Evolutionary conservation across 768 basidiomycete species (phyloP).

Genomic region (Xerocomus spinulosus): DNA sequence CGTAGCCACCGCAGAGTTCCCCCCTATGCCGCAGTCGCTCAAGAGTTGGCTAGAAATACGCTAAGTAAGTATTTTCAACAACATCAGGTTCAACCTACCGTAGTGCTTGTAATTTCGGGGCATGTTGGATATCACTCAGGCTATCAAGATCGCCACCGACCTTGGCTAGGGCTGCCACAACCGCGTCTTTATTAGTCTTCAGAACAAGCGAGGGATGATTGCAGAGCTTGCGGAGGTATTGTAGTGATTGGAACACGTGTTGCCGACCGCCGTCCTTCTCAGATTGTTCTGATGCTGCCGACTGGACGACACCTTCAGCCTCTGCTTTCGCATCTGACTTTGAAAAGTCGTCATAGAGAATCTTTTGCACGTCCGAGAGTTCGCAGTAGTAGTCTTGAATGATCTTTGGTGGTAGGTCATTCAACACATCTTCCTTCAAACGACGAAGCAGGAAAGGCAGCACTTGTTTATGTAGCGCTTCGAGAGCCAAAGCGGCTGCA

Average conservation of each 20-base stretch:
- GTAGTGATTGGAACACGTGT: constrained; percentile 95
- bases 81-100: constrained; percentile 49
- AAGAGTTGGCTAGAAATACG: constrained; percentile 72
- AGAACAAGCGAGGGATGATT: constrained; percentile 94
- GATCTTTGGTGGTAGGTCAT: constrained; percentile 97
- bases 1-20: constrained; percentile 32
- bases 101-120: constrained; percentile 89
- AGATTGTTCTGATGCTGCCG: constrained; percentile 29
- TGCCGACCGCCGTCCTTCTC: constrained; percentile 53
- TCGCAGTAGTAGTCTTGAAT: constrained; percentile 99
- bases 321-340: constrained; percentile 65
- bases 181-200: constrained; percentile 61
- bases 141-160: constrained; percentile 42
- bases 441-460: constrained; percentile 96
- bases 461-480: constrained; percentile 97
- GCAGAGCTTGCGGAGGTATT: constrained; percentile 95
- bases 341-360: constrained; percentile 91
- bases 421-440: constrained; percentile 93
- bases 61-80: constrained; percentile 2
- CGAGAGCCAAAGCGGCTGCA: constrained; percentile 86
- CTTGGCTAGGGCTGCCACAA: constrained; percentile 52
- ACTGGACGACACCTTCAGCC: constrained; percentile 61
- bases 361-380: constrained; percentile 89
- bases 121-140: constrained; percentile 80
- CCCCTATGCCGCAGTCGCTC: constrained; percentile 90